Evolutionary conservation across 2,329 filamentous ascomycete species (phyloP), one percentile per base, ranked within the genome.

Genomic region (Epichloe coenophiala): DNA sequence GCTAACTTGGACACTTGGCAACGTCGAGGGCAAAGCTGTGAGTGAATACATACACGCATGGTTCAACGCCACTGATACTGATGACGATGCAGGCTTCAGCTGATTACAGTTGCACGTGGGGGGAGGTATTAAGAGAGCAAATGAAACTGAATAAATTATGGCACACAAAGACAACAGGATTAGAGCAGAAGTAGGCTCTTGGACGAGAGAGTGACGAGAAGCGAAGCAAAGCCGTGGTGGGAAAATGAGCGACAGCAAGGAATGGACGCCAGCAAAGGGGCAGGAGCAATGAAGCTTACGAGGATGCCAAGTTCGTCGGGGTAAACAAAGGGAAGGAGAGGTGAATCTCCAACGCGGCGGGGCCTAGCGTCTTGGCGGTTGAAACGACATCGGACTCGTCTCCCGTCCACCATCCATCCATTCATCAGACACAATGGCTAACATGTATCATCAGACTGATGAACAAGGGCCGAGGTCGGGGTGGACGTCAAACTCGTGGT

Each of bases 171-270:
- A 13, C 31, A 15, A 48, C 9, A 7, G 17, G 21, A 17, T 52
- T 44, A 44, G 43, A 48, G 45, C 52, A 51, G 36, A 38, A 31
- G 36, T 11, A 21, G 40, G 11, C 23, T 6, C 15, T 19, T 51
- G 17, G 35, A 27, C 46, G 47, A 59, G 56, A 44, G 57, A 58
- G 54, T 49, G 57, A 58, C 56, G 48, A 52, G 55, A 59, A 56
- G 51, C 17, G 41, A 56, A 57, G 51, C n/a, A 38, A 58, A 58
- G 21, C 11, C 35, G 42, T 15, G 35, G n/a, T 31, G 15, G 41
- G 13, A 4, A 33, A 21, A 36, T 13, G 33, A 1, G 21, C 23
- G 42, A 45, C 13, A 12, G 11, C 15, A 53, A 50, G 33, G 46
- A 51, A 41, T 36, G 48, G 35, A 47, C 35, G 47, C 49, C 45